Percentiles rank a stretch among this genome's conserved stretches.
Evolutionary conservation across 169 alveolate genomes (phyloP).

Genomic region (Plasmodium malariae): DNA sequence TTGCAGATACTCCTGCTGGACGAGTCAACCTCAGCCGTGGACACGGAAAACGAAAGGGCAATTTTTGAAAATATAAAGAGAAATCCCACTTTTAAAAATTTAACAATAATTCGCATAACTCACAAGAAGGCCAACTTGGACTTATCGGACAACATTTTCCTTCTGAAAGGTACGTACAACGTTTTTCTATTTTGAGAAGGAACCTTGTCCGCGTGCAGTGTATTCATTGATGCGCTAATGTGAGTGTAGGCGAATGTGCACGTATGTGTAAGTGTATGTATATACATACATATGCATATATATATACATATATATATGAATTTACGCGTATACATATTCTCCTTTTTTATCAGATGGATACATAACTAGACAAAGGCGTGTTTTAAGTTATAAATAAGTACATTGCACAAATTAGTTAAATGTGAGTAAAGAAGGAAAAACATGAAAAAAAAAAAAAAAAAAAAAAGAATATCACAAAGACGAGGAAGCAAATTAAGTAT

Average conservation of each 20-base stretch:
- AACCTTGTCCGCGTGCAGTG: not conserved
- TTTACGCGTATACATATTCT: not conserved
- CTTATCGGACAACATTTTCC: constrained; percentile 35
- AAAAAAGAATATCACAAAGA: not conserved
- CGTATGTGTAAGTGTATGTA: not conserved
- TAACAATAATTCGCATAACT: constrained; percentile 51
- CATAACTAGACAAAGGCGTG: constrained; percentile 42
- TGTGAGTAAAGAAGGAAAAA: not conserved
- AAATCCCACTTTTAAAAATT: constrained; percentile 27
- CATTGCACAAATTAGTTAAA: not conserved
- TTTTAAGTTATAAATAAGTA: constrained; percentile 6
- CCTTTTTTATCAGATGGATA: constrained; percentile 50
- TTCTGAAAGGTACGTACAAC: constrained; percentile 33
- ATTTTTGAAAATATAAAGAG: constrained; percentile 76
- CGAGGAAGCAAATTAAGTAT: not conserved
- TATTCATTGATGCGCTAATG: too few relatives aligned
- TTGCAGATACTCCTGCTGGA: constrained; percentile 87
- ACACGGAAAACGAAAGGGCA: constrained; percentile 72
- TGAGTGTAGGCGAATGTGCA: not conserved
- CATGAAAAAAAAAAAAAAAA: not conserved
- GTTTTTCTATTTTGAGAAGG: not conserved
- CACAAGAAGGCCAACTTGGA: constrained; percentile 65
- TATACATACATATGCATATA: not conserved
- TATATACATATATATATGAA: not conserved
- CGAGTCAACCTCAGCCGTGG: constrained; percentile 94